Evolutionary conservation across 1,284 basidiomycete species (phyloP).

Genomic region (Pyrrhoderma lamaoense): DNA sequence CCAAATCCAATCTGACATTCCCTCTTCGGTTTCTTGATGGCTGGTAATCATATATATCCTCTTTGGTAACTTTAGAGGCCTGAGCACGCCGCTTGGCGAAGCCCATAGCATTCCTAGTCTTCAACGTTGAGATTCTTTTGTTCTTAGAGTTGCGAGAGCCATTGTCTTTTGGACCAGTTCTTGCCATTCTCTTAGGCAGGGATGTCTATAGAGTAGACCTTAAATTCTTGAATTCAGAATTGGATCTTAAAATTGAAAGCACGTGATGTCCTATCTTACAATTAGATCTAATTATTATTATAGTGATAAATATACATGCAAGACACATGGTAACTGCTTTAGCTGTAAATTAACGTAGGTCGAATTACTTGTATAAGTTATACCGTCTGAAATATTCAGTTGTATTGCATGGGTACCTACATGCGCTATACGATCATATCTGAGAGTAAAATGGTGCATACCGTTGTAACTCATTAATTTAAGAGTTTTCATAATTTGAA

Average conservation of each 20-base stretch:
- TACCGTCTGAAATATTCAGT: too few species aligned
- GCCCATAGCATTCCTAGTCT: slow-evolving; percentile 4
- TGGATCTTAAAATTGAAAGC: slow-evolving; percentile 4
- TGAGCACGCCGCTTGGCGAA: slow-evolving; percentile 12
- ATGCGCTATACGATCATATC: too few species aligned
- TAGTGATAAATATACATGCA: too few species aligned
- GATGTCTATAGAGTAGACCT: too few species aligned
- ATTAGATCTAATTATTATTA: neutral
- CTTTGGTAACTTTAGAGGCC: slow-evolving; percentile 7
- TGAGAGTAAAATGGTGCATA: too few species aligned
- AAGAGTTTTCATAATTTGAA: too few species aligned
- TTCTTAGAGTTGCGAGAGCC: neutral
- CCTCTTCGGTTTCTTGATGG: slow-evolving; percentile 22
- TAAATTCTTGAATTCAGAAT: too few species aligned
- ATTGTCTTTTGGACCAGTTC: neutral
- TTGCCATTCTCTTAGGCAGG: slow-evolving; percentile 1
- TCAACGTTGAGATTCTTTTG: neutral
- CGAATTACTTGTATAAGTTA: too few species aligned
- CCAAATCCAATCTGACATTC: slow-evolving; percentile 47
- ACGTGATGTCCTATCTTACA: neutral
- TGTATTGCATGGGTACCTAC: too few species aligned
- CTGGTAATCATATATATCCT: slow-evolving; percentile 23
- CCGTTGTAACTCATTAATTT: too few species aligned
- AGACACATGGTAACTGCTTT: too few species aligned
- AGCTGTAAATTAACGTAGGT: too few species aligned